Base-by-base conservation (phyloP, 164 flowering plant genomes). In the Berberis vulgaris region DNA sequence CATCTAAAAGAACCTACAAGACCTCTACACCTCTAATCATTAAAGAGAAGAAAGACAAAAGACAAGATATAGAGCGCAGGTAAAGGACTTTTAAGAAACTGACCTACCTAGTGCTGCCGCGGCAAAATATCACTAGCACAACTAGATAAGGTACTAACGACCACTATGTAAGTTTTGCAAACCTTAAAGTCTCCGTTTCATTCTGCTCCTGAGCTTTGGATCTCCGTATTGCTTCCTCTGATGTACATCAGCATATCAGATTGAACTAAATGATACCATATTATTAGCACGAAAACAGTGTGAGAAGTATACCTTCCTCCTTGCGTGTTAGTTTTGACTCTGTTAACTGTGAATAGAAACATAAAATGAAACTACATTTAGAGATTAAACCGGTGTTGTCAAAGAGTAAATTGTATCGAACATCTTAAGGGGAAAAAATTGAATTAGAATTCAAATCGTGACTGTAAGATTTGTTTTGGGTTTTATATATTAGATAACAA, bases 181-280 rank as follows among this genome's bases (percentile, higher is more conserved):
- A 92, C 97, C 98, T 91, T 72, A 94, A 78, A 69, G 75, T 53
- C 12, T 61, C 63, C 41, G 76, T 66, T 38, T 74, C 92, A 73
- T 91, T 72, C 26, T 75, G 43, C 78, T 91, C 97, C 74, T 79
- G 39, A 50, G 96, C 97, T 54, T 80, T 77, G 50, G 90, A 79
- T 77, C 98, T 83, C 59, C 94, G 80, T 67, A 81, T 71, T 67
- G 85, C 92, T 74, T 93, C 98, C 70, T 90, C 97, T 92, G 65
- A 54, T 10, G 57, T 41, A 41, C 13, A 69, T 11, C 49, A 12
- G 5, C 13, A 44, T 67, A 52, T 60, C 59, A 67, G 42, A 63
- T 43, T 45, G 40, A 41, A 43, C 54, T 47, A 3, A 10, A 60
- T 49, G 54, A 7, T 5, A 49, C 42, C 3, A 10, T 41, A 26